phyloP scores from a whole-genome alignment of 75 land plant species.

The Isoetes taiwanensis region DNA sequence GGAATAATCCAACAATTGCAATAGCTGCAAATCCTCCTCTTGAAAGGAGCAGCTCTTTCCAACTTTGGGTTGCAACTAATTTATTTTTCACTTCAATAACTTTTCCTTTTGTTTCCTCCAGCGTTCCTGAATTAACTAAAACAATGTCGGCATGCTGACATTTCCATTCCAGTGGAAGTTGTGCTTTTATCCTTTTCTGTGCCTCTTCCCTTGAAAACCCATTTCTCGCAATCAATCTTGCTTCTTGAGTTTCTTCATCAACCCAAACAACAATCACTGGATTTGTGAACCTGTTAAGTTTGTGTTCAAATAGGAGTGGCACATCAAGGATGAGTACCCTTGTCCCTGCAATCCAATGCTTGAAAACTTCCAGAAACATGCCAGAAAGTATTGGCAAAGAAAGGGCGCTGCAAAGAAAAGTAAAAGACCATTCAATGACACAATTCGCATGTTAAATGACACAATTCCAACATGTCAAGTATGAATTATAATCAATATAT shows the following conservation, averaged over 20 bases:
- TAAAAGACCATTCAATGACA: no score
- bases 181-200: constrained; percentile 55
- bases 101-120: constrained; percentile 45
- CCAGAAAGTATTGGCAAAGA: constrained; percentile 66
- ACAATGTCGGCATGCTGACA: constrained; percentile 61
- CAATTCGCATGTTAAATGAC: no score
- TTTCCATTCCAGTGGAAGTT: constrained; percentile 58
- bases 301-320: constrained; percentile 80
- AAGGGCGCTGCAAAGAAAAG: constrained; percentile 43
- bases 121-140: constrained; percentile 69
- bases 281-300: constrained; percentile 56
- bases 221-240: constrained; percentile 62
- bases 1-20: no score
- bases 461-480: no score
- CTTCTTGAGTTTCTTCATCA: constrained; percentile 70
- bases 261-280: constrained; percentile 91
- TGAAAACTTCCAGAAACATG: constrained; percentile 47
- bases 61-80: constrained; percentile 43
- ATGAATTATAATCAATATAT: no score
- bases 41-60: constrained; percentile 54
- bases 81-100: constrained; percentile 30
- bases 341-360: constrained; percentile 73
- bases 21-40: constrained; percentile 42
- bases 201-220: constrained; percentile 59
- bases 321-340: constrained; percentile 64